Percentiles rank a stretch among this genome's conserved stretches.
Conservation (phyloP, 345 rosid genomes). For the Dipteronia dyeriana region DNA sequence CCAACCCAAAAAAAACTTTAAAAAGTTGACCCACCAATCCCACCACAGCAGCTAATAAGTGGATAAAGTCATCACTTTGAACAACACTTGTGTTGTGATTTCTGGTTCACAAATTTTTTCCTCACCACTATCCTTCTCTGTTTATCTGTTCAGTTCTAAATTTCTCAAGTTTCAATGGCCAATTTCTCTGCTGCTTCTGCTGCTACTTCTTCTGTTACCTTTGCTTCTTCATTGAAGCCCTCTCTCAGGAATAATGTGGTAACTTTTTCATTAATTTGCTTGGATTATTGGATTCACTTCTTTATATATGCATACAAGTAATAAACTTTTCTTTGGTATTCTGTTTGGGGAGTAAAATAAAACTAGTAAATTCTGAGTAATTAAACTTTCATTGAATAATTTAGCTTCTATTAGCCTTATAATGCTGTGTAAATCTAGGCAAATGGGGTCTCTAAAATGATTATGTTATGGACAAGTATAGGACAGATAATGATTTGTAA, state of each 20-base stretch:
- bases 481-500: neutral
- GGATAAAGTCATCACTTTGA: neutral
- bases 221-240: constrained; percentile 25
- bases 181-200: constrained; percentile 25
- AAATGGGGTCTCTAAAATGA: neutral
- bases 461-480: neutral
- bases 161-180: constrained; percentile 25
- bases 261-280: neutral
- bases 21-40: neutral
- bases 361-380: neutral
- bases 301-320: too few species aligned
- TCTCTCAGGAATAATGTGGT: constrained; percentile 26
- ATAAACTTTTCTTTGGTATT: too few species aligned
- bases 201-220: constrained; percentile 17
- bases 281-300: too few species aligned
- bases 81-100: neutral
- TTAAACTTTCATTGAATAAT: neutral
- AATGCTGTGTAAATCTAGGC: neutral
- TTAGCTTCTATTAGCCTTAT: too few species aligned
- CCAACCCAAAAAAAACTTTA: neutral
- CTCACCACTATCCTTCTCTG: neutral
- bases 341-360: too few species aligned
- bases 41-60: neutral
- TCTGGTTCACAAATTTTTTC: constrained; percentile 5
- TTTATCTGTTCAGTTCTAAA: constrained; percentile 5